Evolutionary conservation across 1,284 basidiomycete genomes (phyloP).

Genomic region (Microbotryum saponariae): DNA sequence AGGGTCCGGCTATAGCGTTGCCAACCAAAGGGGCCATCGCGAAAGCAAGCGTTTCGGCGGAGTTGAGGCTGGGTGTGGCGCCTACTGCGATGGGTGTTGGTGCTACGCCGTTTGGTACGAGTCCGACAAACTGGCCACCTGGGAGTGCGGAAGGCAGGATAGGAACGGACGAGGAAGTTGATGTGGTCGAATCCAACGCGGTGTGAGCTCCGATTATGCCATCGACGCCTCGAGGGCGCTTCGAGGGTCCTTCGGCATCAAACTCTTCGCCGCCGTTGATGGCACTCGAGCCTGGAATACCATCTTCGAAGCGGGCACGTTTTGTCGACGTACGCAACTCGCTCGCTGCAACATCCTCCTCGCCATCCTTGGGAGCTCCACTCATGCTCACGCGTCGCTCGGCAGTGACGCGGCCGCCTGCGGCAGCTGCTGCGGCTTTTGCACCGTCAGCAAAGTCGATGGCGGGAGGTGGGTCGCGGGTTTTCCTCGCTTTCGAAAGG

Average conservation of each 20-base stretch:
- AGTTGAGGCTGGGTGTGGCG: too few species aligned
- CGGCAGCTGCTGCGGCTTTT: slow-evolving; percentile 9
- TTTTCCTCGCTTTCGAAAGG: slow-evolving; percentile 48
- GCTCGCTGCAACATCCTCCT: slow-evolving; percentile 34
- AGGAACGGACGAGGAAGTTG: too few species aligned
- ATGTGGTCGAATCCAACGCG: slow-evolving; percentile 8
- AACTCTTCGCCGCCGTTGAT: slow-evolving; percentile 5
- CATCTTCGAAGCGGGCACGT: slow-evolving; percentile 1
- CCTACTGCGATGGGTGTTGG: too few species aligned
- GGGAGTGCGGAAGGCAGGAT: too few species aligned
- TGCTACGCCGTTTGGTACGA: neutral
- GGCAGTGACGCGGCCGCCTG: slow-evolving; percentile 38
- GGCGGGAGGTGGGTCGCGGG: slow-evolving; percentile 13
- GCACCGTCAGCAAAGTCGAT: neutral
- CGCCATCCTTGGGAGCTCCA: slow-evolving; percentile 38
- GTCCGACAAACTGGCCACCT: neutral
- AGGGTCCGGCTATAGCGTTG: neutral
- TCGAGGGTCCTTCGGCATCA: slow-evolving; percentile 16
- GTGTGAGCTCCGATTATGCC: slow-evolving; percentile 2
- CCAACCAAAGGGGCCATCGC: neutral
- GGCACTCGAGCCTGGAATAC: neutral
- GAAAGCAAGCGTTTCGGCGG: too few species aligned
- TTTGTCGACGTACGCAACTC: too few species aligned
- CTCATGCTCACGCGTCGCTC: slow-evolving; percentile 50
- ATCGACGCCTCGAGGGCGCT: slow-evolving; percentile 12